These are phyloP conservation scores for Backusella parvicylindrica DNA, from an alignment of 192 early-diverging fungal genomes.

Conservation along the genomic window DNA sequence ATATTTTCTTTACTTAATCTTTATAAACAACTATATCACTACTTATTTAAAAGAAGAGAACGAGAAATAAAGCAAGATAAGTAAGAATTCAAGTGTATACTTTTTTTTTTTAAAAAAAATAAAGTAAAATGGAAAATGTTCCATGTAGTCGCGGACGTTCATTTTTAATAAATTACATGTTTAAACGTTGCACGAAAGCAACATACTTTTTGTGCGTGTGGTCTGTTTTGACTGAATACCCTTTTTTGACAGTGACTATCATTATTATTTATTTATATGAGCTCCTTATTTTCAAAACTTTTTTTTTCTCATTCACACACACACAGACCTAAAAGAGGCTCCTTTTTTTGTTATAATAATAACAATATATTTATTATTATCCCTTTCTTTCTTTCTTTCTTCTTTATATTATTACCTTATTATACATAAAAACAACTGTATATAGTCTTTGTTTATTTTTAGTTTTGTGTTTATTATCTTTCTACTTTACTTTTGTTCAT, in stretches of 20 bases:
- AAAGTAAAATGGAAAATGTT: neutral
- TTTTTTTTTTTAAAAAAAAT: neutral
- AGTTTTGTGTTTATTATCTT: neutral
- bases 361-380: neutral
- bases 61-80: neutral
- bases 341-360: neutral
- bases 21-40: neutral
- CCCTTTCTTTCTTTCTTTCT: neutral
- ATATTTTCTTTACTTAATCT: neutral
- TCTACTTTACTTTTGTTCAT: neutral
- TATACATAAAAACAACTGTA: neutral
- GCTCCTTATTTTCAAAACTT: neutral
- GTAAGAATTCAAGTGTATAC: neutral
- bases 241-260: neutral
- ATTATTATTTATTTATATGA: conserved; percentile 5
- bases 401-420: neutral
- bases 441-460: neutral
- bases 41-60: neutral
- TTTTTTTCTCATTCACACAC: conserved; percentile 1
- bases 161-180: neutral
- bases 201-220: neutral
- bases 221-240: neutral
- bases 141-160: neutral
- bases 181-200: neutral
- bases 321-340: neutral